Evolutionary conservation across 192 early-diverging fungal genomes (phyloP), one percentile per base, ranked within the genome.

Genomic region (Coemansia sp.): DNA sequence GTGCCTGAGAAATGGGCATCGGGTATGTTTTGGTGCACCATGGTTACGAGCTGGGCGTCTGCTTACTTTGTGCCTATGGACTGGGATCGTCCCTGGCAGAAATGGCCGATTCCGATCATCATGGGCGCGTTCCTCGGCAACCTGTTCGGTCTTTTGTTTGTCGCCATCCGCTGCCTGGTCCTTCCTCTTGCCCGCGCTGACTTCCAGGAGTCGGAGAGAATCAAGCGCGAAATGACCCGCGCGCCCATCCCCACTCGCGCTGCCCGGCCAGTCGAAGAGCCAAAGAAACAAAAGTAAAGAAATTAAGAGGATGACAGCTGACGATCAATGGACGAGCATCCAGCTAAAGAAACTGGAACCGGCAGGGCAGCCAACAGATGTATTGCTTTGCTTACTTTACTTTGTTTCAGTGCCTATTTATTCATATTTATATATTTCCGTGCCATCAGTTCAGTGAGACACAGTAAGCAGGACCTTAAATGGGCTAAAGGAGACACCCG

Each of bases 21-120:
- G 0, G 78, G 72, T 0, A 62, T 81, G 49, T 81, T 81, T 27
- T 81, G 78, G 78, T 62, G 59, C 52, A 72, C 78, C 3, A 68
- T 75, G 42, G 50, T 34, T 1, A 46, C 58, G 1, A 55, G 62
- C 24, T 81, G 78, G 78, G 36, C 61, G 10, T 20, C 60, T 0
- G 78, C 78, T 0, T 74, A 75, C 61, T 74, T 75, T 61, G 56
- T 81, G 13, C 78, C 78, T 25, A 60, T 81, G 73, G 78, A 81
- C 61, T 81, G 78, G 78, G 78, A 68, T 22, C 72, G 78, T 7
- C 72, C 68, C 4, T 81, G 78, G 78, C 78, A 81, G 53, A 45
- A 51, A 27, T 81, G 78, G 78, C 78, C 78, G 4, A 75, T 81
- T 39, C 78, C 78, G 0, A 68, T 68, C 8, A 63, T 81, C 19